Percentiles rank a stretch among this genome's conserved stretches.
Conservation (phyloP, 768 basidiomycete genomes). For the Lyophyllum atratum region DNA sequence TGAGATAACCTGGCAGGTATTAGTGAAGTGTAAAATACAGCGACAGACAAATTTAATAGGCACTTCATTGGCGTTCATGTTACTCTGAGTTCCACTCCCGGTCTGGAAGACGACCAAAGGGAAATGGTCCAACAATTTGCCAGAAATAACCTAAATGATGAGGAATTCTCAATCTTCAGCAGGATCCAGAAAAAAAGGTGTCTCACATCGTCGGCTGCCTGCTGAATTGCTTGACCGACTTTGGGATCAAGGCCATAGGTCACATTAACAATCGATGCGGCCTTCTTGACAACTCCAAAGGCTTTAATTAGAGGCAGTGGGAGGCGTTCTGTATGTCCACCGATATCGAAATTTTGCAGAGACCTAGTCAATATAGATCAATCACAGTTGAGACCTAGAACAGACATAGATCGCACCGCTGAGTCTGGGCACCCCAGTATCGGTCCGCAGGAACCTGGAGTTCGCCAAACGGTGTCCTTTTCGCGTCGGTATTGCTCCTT, state of each 20-base stretch:
- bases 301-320: slow-evolving; percentile 97
- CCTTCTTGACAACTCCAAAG: slow-evolving; percentile 97
- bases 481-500: slow-evolving; percentile 71
- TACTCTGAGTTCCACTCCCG: slow-evolving; percentile 97
- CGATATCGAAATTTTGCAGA: slow-evolving; percentile 98
- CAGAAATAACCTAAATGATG: slow-evolving; percentile 81
- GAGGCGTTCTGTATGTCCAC: slow-evolving; percentile 90
- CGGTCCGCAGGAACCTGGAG: slow-evolving; percentile 74
- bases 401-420: slow-evolving; percentile 55
- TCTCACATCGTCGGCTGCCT: slow-evolving; percentile 90
- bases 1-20: slow-evolving; percentile 78
- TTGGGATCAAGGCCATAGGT: slow-evolving; percentile 89
- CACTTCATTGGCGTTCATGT: slow-evolving; percentile 99
- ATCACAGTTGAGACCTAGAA: neutral
- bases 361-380: slow-evolving; percentile 43
- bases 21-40: neutral
- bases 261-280: slow-evolving; percentile 88
- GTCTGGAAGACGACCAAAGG: slow-evolving; percentile 99
- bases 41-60: neutral
- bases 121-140: slow-evolving; percentile 93
- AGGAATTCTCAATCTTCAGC: neutral
- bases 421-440: slow-evolving; percentile 99
- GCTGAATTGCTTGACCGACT: slow-evolving; percentile 84
- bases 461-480: slow-evolving; percentile 94
- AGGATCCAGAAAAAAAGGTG: neutral